These are phyloP conservation scores for Ceratobasidium sp. DNA, from an alignment of 1,284 basidiomycete genomes.

Conservation along the genomic window DNA sequence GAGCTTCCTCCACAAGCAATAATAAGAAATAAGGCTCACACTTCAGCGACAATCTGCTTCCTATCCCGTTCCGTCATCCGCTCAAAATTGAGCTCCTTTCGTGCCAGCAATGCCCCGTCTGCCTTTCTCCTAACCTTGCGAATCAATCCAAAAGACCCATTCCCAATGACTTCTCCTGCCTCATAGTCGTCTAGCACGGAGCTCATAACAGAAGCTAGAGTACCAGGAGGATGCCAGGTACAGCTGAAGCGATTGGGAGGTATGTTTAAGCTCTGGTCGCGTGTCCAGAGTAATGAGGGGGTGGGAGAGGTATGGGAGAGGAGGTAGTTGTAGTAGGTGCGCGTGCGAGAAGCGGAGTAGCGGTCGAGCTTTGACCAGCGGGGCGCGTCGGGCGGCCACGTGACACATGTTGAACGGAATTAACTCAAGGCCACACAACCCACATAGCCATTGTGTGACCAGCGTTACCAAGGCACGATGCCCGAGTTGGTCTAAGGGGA, in stretches of 20 bases:
- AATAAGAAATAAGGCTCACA: slow-evolving; percentile 68
- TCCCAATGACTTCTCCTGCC: slow-evolving; percentile 90
- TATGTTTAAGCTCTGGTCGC: not conserved
- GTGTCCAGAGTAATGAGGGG: not conserved
- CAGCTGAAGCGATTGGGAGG: not conserved
- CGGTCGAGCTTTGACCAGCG: slow-evolving; percentile 14
- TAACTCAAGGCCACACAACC: not conserved
- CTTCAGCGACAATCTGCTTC: slow-evolving; percentile 97
- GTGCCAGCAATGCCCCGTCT: slow-evolving; percentile 90
- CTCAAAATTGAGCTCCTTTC: slow-evolving; percentile 97
- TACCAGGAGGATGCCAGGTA: not conserved
- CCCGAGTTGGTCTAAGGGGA: slow-evolving; percentile 42
- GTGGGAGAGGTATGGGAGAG: not conserved
- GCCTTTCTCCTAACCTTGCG: slow-evolving; percentile 88
- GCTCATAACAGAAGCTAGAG: slow-evolving; percentile 20
- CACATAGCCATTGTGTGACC: too few relatives aligned
- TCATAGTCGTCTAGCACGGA: slow-evolving; percentile 80
- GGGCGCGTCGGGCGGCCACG: slow-evolving; percentile 26
- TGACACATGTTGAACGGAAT: slow-evolving; percentile 26
- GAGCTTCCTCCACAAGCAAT: not conserved
- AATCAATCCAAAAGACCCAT: slow-evolving; percentile 97
- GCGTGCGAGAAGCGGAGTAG: not conserved
- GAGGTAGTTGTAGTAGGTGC: not conserved
- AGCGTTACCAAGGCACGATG: slow-evolving; percentile 27
- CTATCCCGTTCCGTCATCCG: slow-evolving; percentile 93